A percentile compares a stretch with the other conserved stretches of the same genome.
Evolutionary conservation across 129 eudicot genomes (phyloP).

Genomic region (Pulicaria dysenterica): DNA sequence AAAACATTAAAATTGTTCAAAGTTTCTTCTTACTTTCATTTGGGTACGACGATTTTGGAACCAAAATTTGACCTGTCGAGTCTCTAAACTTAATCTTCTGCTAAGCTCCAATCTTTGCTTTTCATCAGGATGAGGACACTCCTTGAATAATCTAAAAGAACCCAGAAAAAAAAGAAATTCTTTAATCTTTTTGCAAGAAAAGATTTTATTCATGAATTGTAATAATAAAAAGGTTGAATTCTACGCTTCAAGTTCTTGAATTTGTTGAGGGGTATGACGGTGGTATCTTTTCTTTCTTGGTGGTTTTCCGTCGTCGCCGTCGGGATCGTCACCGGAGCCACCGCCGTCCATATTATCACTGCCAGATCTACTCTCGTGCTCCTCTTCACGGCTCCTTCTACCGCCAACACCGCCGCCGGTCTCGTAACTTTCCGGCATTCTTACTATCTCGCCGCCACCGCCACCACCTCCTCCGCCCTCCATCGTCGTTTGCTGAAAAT

Average conservation of each 20-base stretch:
- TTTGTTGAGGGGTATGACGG: slow-evolving; percentile 98
- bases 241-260: slow-evolving; percentile 92
- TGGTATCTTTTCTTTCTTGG: slow-evolving; percentile 92
- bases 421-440: slow-evolving; percentile 62
- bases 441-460: slow-evolving; percentile 53
- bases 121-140: slow-evolving; percentile 99
- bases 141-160: slow-evolving; percentile 71
- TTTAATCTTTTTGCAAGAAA: background rate
- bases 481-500: slow-evolving; percentile 63
- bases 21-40: slow-evolving; percentile 67
- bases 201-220: background rate
- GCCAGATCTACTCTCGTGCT: slow-evolving; percentile 98
- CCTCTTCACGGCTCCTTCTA: slow-evolving; percentile 86
- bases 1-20: background rate
- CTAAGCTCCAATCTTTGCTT: slow-evolving; percentile 93
- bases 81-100: slow-evolving; percentile 75
- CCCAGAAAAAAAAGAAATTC: background rate
- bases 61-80: slow-evolving; percentile 97
- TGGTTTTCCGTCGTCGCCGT: slow-evolving; percentile 76
- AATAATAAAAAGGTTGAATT: background rate
- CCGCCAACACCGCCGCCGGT: slow-evolving; percentile 44
- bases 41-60: slow-evolving; percentile 97
- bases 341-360: slow-evolving; percentile 94
- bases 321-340: slow-evolving; percentile 84
- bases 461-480: slow-evolving; percentile 55